These are phyloP conservation scores for Aspergillus leporis DNA, from an alignment of 495 filamentous ascomycete genomes.

Conservation along the genomic window DNA sequence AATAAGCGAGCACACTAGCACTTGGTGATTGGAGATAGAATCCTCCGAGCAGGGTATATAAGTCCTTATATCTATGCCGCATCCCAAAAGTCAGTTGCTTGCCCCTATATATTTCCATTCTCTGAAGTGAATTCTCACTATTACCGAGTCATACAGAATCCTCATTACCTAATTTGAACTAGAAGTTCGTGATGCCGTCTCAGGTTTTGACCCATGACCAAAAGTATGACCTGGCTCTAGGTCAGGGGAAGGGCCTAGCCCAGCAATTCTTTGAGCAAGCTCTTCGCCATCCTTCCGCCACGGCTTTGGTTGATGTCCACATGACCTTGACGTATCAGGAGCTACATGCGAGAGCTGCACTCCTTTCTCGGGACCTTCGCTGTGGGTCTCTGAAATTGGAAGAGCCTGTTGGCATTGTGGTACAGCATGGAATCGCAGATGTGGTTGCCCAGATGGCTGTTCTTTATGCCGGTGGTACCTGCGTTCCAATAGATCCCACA, in stretches of 20 bases:
- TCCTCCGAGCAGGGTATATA: neutral
- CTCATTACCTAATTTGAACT: neutral
- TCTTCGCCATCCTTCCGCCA: neutral
- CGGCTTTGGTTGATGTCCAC: neutral
- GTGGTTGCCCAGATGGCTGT: conserved; percentile 23
- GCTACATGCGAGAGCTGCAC: conserved; percentile 1
- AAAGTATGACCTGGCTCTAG: neutral
- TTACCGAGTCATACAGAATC: neutral
- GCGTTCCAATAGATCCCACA: conserved; percentile 23
- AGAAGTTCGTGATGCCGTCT: neutral
- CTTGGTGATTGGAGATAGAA: neutral
- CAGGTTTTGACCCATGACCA: neutral
- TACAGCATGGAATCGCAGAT: conserved; percentile 20
- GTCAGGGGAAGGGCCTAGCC: neutral
- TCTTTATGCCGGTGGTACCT: conserved; percentile 25
- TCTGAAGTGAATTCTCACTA: neutral
- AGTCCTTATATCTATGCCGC: neutral
- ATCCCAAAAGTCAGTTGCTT: neutral
- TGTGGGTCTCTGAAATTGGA: conserved; percentile 3
- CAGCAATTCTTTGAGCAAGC: neutral
- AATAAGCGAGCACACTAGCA: neutral
- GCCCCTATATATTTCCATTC: neutral
- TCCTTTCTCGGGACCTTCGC: conserved; percentile 1
- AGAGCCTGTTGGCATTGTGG: conserved; percentile 22
- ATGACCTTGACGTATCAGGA: conserved; percentile 3